A percentile compares a stretch with the other conserved stretches of the same genome.
Conservation (phyloP, 352 stramenopile genomes). For the Phytophthora sp. region DNA sequence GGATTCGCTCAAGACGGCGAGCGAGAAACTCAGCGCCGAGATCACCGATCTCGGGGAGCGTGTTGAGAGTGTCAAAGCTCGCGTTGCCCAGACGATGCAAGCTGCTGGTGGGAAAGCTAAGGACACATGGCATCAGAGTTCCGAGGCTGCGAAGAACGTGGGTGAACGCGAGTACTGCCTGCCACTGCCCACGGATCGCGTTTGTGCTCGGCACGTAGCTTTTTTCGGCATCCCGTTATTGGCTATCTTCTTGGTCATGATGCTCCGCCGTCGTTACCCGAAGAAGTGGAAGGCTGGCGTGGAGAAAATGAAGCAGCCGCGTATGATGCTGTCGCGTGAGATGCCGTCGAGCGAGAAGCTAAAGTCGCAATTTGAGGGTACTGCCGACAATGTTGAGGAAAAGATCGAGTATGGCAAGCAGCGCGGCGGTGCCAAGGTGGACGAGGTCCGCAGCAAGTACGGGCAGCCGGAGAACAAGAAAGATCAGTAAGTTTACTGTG, state of each 20-base stretch:
- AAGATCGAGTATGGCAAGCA: conserved; percentile 52
- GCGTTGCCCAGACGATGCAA: conserved; percentile 57
- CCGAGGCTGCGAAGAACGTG: conserved; percentile 53
- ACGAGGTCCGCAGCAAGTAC: conserved; percentile 38
- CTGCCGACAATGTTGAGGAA: conserved; percentile 25
- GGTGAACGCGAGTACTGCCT: conserved; percentile 62
- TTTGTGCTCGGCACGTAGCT: conserved; percentile 54
- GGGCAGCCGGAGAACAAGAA: conserved; percentile 44
- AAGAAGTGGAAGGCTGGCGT: conserved; percentile 69
- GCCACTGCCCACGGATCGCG: conserved; percentile 44
- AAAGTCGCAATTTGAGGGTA: conserved; percentile 19
- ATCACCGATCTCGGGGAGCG: conserved; percentile 35
- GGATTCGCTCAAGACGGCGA: conserved; percentile 40
- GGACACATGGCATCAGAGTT: conserved; percentile 63
- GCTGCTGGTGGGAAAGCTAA: conserved; percentile 43
- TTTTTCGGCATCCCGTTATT: conserved; percentile 53
- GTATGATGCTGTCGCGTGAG: conserved; percentile 52
- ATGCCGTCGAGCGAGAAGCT: conserved; percentile 47
- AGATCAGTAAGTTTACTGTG: conserved; percentile 35
- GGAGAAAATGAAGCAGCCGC: conserved; percentile 55
- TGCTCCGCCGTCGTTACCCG: conserved; percentile 67
- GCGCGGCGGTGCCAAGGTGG: conserved; percentile 39
- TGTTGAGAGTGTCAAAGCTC: conserved; percentile 58
- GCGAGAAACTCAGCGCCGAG: conserved; percentile 46
- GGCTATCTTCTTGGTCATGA: conserved; percentile 36